Base-by-base conservation (phyloP, 2,329 filamentous ascomycete species). In the Parafenestella ontariensis region DNA sequence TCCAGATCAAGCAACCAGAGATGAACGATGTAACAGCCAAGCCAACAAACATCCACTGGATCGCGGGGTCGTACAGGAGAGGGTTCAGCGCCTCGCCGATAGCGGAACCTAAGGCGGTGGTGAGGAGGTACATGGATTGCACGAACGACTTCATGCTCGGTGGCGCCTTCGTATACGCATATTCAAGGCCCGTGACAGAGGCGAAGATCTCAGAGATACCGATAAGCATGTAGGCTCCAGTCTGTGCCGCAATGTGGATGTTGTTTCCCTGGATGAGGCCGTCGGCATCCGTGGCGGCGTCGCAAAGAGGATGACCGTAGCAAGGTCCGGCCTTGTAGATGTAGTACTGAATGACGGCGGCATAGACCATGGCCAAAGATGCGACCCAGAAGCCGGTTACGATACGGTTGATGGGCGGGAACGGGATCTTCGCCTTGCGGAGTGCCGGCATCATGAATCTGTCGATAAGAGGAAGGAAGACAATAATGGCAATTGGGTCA, bases 31-130 rank as follows among this genome's bases (percentile, higher is more conserved):
- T 46, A 24, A 68, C 58, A 5, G 71, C 70, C 33, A 77, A 53
- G 49, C 72, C 69, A 37, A 70, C 69, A 64, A 69, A 77, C 85
- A 90, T 86, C 86, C 87, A 90, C 59, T 87, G 65, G 63, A 89
- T 85, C 58, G 85, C 82, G 4, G 88, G 88, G 62, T 91, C 84
- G 54, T 83, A 82, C 2, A 85, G 81, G 3, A 82, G 79, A 0
- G 87, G 85, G 17, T 85, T 83, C 9, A 90, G 76, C 0, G 86
- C 87, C 70, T 88, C 85, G 8, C 83, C 84, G 23, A 91, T 79
- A 50, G 85, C 85, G 1, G 84, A 81, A 7, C 83, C 84, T 50
- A 87, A 82, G 6, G 85, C 85, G 59, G 82, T 85, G 59, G 84
- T 87, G 61, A 87, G 81, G 47, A 87, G 82, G 69, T 81, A 87